phyloP scores from a whole-genome alignment of 495 filamentous ascomycete species.

The Neurospora sp. region DNA sequence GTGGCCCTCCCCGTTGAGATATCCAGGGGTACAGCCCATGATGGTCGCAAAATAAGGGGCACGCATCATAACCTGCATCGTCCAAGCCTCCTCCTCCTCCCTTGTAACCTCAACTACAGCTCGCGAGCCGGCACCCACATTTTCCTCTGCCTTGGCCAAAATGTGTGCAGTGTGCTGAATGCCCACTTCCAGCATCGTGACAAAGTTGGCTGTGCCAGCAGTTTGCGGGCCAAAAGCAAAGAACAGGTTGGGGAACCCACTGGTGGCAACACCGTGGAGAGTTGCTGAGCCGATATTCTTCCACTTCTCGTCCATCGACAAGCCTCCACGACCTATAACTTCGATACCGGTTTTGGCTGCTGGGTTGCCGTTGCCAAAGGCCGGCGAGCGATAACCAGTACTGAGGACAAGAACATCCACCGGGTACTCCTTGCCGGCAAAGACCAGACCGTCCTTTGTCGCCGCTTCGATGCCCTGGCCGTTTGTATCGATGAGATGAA shows the following conservation, averaged over 20 bases:
- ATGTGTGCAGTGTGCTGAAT: slow-evolving; percentile 36
- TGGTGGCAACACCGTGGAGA: slow-evolving; percentile 35
- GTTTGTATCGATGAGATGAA: slow-evolving; percentile 44
- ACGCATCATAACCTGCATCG: slow-evolving; percentile 26
- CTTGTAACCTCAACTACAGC: slow-evolving; percentile 33
- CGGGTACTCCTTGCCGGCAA: slow-evolving; percentile 27
- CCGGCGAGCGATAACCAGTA: slow-evolving; percentile 37
- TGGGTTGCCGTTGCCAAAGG: slow-evolving; percentile 21
- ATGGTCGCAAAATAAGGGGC: slow-evolving; percentile 30
- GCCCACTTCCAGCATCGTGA: slow-evolving; percentile 30
- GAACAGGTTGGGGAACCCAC: slow-evolving; percentile 48
- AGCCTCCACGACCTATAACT: slow-evolving; percentile 32
- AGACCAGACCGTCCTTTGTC: slow-evolving; percentile 28
- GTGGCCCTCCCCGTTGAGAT: slow-evolving; percentile 42
- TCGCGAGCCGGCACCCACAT: slow-evolving; percentile 14
- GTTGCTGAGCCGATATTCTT: slow-evolving; percentile 24
- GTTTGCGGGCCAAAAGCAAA: slow-evolving; percentile 32
- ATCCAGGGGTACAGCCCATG: slow-evolving; percentile 46
- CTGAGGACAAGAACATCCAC: slow-evolving; percentile 40
- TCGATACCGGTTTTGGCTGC: slow-evolving; percentile 24
- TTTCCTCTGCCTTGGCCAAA: slow-evolving; percentile 29
- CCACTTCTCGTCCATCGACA: slow-evolving; percentile 37
- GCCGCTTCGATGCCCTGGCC: slow-evolving; percentile 38
- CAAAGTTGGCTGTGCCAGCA: slow-evolving; percentile 30
- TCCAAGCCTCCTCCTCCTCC: slow-evolving; percentile 40